A percentile compares a stretch with the other conserved stretches of the same genome.
phyloP scores from a whole-genome alignment of 331 rosid species.

The Phaseolus coccineus region DNA sequence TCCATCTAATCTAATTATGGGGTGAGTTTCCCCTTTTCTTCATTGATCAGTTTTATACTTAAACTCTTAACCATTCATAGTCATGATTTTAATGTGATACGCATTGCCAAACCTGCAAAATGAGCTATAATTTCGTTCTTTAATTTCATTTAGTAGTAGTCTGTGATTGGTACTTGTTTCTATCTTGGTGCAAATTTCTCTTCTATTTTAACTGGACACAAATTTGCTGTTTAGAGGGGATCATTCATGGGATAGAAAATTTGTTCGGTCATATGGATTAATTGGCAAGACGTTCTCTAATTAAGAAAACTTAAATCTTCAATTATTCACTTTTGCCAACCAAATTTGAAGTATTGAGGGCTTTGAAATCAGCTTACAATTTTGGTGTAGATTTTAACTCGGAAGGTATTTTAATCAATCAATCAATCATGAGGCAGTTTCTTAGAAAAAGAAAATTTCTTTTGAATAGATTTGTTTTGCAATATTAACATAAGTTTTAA shows the following conservation, averaged over 20 bases:
- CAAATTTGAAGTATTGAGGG: no score
- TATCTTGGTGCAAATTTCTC: neutral
- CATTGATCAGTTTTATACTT: conserved; percentile 43
- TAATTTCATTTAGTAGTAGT: neutral
- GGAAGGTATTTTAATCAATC: no score
- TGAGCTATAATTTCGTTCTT: conserved; percentile 41
- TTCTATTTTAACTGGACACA: conserved; percentile 1
- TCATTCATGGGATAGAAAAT: conserved; percentile 12
- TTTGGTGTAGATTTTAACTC: no score
- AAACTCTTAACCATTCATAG: conserved; percentile 39
- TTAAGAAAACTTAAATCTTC: neutral
- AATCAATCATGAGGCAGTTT: no score
- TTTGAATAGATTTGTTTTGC: no score
- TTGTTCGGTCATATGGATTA: neutral
- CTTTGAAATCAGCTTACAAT: no score
- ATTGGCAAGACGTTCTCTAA: neutral
- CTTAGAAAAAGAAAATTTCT: no score
- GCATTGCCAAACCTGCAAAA: conserved; percentile 51
- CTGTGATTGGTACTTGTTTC: conserved; percentile 7
- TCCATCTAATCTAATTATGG: conserved; percentile 77
- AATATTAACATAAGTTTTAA: no score
- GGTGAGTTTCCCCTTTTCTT: conserved; percentile 52
- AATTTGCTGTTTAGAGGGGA: neutral
- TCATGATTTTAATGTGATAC: conserved; percentile 43
- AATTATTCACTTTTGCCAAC: no score